A percentile compares a stretch with the other conserved stretches of the same genome.
phyloP scores from a whole-genome alignment of 176 grass and related monocot species.

The Triticum timopheevii region DNA sequence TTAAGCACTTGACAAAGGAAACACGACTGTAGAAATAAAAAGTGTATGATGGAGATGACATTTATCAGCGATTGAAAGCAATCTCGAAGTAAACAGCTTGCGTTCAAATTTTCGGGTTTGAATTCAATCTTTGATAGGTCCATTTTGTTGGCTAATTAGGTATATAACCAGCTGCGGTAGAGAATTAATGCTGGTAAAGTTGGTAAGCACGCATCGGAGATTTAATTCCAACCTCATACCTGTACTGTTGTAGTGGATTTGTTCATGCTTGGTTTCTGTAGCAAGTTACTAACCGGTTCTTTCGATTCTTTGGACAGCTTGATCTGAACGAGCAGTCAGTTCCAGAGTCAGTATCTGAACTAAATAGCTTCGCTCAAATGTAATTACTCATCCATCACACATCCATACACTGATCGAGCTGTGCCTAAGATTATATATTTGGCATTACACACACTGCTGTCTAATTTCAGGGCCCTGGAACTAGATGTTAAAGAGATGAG shows the following conservation, averaged over 20 bases:
- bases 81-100: not conserved
- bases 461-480: constrained; percentile 35
- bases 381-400: constrained; percentile 6
- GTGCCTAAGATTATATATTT: not conserved
- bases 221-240: not conserved
- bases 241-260: not conserved
- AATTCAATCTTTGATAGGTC: not conserved
- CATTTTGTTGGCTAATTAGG: not conserved
- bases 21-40: not conserved
- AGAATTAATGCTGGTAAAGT: not conserved
- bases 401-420: not conserved
- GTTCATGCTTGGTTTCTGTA: not conserved
- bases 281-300: not conserved
- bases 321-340: constrained; percentile 12
- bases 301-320: constrained; percentile 17
- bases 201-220: not conserved
- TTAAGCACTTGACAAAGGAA: not conserved
- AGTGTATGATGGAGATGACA: not conserved
- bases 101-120: not conserved
- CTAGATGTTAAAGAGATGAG: constrained; percentile 21
- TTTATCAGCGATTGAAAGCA: not conserved
- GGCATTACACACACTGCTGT: not conserved
- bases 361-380: constrained; percentile 32
- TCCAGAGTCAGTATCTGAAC: not conserved
- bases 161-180: not conserved